Base-by-base conservation (phyloP, 2,329 filamentous ascomycete genomes). In the Fusarium sp. region DNA sequence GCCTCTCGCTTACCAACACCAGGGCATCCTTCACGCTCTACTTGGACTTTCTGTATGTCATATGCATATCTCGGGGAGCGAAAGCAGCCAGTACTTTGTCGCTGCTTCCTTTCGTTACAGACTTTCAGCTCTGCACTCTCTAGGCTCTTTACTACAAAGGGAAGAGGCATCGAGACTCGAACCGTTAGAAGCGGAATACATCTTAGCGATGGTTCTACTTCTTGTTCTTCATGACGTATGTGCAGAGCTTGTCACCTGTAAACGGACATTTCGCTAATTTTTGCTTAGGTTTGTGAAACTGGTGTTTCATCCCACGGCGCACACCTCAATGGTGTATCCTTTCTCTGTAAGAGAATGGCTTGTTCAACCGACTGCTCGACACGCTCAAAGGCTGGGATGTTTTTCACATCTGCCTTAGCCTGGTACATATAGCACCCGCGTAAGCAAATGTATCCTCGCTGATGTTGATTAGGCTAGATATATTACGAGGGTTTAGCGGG, bases 401-500 rank as follows among this genome's bases (percentile, higher is more conserved):
- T 75, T n/a, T 67, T 76, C 5, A 20, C 75, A 13, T 73, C 74
- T 1, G 64, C 73, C 0, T 27, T 75, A 5, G 54, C 74, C 7
- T 75, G 74, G 74, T 73, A 62, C 48, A 53, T 17, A 2, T 4
- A 2, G 7, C 4, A 9, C 1, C 19, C 4, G 22, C 22, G 22
- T 6, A 23, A 6, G 22, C 4, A 20, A 2, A 1, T 1, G 6
- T 1, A 14, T 22, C 9, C 1, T 6, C 7, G 30, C 53, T 65
- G 3, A 67, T 22, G 6, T 0, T 8, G 3, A 4, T 7, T 11
- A 76, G 75, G 75, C 15, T 76, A 11, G 75, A 76, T 8, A 67
- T 76, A 50, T 37, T 76, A 6, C 67, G 73, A 25, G 75, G 75
- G 0, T 73, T 76, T 49, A 75, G 72, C 19, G 75, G 75, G 5